These are phyloP conservation scores for Trichoderma gamsii DNA, from an alignment of 495 filamentous ascomycete genomes.

Conservation along the genomic window DNA sequence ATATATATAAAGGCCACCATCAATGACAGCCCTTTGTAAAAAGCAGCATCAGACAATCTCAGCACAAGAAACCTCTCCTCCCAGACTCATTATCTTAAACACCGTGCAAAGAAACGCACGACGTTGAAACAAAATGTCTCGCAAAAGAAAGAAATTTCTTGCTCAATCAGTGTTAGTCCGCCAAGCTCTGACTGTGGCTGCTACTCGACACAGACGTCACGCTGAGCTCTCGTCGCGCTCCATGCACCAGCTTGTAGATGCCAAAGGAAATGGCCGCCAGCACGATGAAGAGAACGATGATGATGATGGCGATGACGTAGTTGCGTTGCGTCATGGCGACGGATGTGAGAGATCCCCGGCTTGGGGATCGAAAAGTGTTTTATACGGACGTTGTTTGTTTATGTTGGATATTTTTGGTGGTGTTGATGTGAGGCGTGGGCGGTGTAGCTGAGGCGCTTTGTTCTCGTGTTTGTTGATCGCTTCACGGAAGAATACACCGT, in stretches of 20 bases:
- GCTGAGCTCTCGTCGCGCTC: conserved; percentile 38
- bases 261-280: conserved; percentile 63
- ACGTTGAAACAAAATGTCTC: neutral
- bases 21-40: too few relatives aligned
- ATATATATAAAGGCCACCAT: too few relatives aligned
- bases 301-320: conserved; percentile 75
- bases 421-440: neutral
- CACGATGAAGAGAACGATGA: conserved; percentile 71
- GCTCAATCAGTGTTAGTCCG: conserved; percentile 2
- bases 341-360: neutral
- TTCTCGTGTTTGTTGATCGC: neutral
- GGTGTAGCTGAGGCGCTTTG: neutral
- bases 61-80: neutral
- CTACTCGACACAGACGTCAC: conserved; percentile 24
- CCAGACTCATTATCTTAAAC: neutral
- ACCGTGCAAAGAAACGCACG: neutral
- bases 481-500: neutral
- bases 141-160: neutral
- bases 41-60: too few relatives aligned
- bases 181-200: conserved; percentile 24
- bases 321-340: conserved; percentile 57
- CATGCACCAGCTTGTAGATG: conserved; percentile 55
- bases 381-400: neutral
- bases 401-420: neutral
- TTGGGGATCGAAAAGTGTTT: neutral